Evolutionary conservation across 108 stramenopile species (phyloP).

Genomic region (Discostella stelligeroides): DNA sequence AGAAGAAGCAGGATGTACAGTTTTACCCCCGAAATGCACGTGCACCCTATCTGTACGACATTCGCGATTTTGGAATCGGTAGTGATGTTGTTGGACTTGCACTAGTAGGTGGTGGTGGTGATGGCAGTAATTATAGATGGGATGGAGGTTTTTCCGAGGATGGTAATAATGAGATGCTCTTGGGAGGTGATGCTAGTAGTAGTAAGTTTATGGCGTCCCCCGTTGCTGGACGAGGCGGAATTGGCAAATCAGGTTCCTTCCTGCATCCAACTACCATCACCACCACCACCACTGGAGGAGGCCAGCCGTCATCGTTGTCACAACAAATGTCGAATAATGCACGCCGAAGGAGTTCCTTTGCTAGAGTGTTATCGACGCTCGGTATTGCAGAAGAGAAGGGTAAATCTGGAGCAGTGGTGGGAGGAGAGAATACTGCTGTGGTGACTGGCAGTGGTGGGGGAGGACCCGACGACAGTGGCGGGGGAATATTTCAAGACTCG

Average conservation of each 20-base stretch:
- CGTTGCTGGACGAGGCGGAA: no score
- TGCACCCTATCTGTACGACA: conserved; percentile 51
- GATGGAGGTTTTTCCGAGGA: no score
- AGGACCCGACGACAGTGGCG: conserved; percentile 22
- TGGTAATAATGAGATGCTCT: no score
- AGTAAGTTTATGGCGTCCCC: no score
- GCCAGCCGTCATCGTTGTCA: background rate
- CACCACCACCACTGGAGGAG: background rate
- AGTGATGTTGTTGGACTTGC: no score
- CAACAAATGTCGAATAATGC: conserved; percentile 10
- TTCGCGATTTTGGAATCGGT: conserved; percentile 18
- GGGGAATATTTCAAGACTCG: conserved; percentile 1
- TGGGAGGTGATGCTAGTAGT: no score
- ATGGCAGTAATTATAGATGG: no score
- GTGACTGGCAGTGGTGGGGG: background rate
- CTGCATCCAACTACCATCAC: background rate
- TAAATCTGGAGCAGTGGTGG: conserved; percentile 13
- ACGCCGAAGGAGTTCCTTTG: conserved; percentile 35
- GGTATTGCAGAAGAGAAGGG: conserved; percentile 25
- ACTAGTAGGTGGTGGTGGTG: no score
- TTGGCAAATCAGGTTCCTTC: background rate
- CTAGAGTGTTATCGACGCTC: conserved; percentile 37
- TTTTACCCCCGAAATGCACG: conserved; percentile 45
- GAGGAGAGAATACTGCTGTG: background rate
- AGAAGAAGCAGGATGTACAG: conserved; percentile 29